Conservation (phyloP, 129 eudicot species). For the Smallanthus sonchifolius region DNA sequence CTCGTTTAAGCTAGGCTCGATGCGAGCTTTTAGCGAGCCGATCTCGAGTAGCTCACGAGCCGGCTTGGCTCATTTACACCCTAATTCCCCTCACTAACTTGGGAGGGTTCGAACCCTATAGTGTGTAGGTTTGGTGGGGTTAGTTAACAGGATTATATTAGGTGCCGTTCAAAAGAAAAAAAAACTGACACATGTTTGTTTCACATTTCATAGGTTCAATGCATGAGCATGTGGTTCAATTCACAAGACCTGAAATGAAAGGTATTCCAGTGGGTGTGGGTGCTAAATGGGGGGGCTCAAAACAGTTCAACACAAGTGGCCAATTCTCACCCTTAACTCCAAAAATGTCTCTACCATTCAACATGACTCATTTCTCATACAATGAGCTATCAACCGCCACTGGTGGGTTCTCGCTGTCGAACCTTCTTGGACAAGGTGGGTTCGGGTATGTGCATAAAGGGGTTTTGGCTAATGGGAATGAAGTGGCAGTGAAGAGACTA, state of each 20-base stretch:
- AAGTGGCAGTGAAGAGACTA: conserved; percentile 61
- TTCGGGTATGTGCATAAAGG: conserved; percentile 64
- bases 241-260: conserved; percentile 27
- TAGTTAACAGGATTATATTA: too few species aligned
- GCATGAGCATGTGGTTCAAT: conserved; percentile 37
- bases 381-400: conserved; percentile 54
- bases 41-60: too few species aligned
- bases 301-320: conserved; percentile 13
- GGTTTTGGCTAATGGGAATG: conserved; percentile 45
- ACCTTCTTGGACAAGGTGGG: conserved; percentile 64
- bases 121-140: too few species aligned
- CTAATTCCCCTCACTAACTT: too few species aligned
- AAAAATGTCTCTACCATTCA: conserved; percentile 34
- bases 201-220: neutral
- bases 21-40: too few species aligned
- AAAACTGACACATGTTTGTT: neutral
- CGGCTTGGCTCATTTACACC: too few species aligned
- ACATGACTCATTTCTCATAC: conserved; percentile 45
- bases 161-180: too few species aligned
- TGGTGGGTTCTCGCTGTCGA: conserved; percentile 41
- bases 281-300: conserved; percentile 31
- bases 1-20: too few species aligned
- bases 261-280: conserved; percentile 29
- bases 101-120: too few species aligned
- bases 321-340: conserved; percentile 14